Evolutionary conservation across 352 stramenopile species (phyloP).

Genomic region (Phytophthora podocarpi): DNA sequence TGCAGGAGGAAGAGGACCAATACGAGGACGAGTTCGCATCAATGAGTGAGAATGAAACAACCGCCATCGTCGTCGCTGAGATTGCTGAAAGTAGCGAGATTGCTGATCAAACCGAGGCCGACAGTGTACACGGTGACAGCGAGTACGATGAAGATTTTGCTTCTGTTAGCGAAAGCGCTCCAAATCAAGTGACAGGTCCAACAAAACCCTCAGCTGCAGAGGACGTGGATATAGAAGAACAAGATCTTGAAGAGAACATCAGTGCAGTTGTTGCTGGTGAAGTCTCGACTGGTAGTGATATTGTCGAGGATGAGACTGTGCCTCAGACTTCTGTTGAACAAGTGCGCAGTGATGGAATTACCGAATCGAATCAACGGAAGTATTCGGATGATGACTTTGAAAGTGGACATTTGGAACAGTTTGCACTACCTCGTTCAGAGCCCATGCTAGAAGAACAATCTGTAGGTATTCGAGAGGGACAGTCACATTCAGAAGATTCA

Average conservation of each 20-base stretch:
- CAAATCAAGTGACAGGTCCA: neutral
- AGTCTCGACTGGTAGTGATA: conserved; percentile 11
- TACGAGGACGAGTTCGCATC: conserved; percentile 57
- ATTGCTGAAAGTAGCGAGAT: conserved; percentile 13
- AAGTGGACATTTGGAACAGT: conserved; percentile 6
- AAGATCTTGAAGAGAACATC: neutral
- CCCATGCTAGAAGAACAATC: conserved; percentile 1
- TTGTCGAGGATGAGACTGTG: neutral
- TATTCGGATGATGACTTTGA: conserved; percentile 37
- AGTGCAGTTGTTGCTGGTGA: neutral
- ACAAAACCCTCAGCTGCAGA: neutral
- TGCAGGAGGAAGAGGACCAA: conserved; percentile 15
- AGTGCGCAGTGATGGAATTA: conserved; percentile 4
- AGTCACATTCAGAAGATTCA: conserved; percentile 54
- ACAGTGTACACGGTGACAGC: conserved; percentile 7
- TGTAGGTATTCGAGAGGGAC: conserved; percentile 6
- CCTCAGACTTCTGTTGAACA: neutral
- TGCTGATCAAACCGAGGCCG: neutral
- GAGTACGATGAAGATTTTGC: conserved; percentile 56
- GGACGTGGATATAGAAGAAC: conserved; percentile 8
- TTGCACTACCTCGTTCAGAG: neutral
- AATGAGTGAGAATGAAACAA: conserved; percentile 10
- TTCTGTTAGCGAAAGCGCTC: conserved; percentile 26
- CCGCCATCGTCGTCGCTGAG: neutral
- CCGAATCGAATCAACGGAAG: neutral